phyloP scores from a whole-genome alignment of 2,329 filamentous ascomycete species.

The Cercospora beticola region DNA sequence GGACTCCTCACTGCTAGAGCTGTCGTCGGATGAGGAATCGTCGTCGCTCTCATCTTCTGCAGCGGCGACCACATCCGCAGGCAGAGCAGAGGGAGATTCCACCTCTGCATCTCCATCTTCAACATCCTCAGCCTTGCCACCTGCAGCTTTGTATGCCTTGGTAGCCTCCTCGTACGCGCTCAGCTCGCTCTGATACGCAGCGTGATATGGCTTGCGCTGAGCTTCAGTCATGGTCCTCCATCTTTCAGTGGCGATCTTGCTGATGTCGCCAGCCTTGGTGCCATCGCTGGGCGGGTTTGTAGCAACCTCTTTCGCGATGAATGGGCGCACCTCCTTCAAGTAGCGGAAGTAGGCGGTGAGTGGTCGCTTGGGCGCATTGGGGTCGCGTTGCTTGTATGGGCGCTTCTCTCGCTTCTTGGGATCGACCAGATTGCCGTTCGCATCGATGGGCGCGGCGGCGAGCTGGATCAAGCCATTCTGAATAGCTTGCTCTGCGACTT shows the following conservation, averaged over 20 bases:
- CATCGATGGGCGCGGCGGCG: conserved; percentile 5
- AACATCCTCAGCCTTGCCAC: conserved; percentile 35
- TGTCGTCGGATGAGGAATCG: conserved; percentile 18
- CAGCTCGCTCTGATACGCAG: conserved; percentile 58
- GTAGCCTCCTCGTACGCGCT: conserved; percentile 57
- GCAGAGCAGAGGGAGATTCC: conserved; percentile 13
- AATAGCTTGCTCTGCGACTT: conserved; percentile 25
- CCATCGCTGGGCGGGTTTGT: conserved; percentile 53
- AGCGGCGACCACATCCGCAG: conserved; percentile 25
- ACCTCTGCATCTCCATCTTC: conserved; percentile 28
- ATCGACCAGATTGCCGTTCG: conserved; percentile 20
- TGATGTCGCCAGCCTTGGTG: conserved; percentile 80
- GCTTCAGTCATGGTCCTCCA: conserved; percentile 75
- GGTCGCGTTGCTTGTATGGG: conserved; percentile 62
- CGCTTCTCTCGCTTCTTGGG: conserved; percentile 37
- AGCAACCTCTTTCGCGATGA: conserved; percentile 69
- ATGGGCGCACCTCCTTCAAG: conserved; percentile 80
- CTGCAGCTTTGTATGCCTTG: conserved; percentile 57
- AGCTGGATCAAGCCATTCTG: conserved; percentile 18
- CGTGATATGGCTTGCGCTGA: conserved; percentile 69
- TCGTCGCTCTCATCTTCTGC: conserved; percentile 27
- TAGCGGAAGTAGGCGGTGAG: conserved; percentile 94
- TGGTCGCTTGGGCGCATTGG: conserved; percentile 91
- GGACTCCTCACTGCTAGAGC: conserved; percentile 27
- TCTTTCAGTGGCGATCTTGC: conserved; percentile 79